Evolutionary conservation across 2,329 filamentous ascomycete species (phyloP).

Genomic region (Hymenoscyphus fructigenus): DNA sequence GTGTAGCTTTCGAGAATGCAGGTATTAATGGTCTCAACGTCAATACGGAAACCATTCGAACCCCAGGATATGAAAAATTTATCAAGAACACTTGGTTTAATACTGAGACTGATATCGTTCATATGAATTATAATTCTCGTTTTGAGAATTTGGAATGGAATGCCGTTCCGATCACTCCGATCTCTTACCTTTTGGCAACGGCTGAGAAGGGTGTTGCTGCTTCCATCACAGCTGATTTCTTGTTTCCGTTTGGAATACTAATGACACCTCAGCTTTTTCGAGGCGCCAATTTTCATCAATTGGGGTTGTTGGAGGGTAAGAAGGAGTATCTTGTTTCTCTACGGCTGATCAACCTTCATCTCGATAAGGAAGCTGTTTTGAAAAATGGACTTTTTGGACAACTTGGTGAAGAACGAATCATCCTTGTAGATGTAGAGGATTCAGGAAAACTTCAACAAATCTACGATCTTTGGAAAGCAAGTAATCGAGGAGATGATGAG

Average conservation of each 20-base stretch:
- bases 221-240: neutral
- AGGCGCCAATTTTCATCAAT: neutral
- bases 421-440: neutral
- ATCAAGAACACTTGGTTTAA: neutral
- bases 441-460: neutral
- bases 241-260: neutral
- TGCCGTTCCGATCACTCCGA: neutral
- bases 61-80: neutral
- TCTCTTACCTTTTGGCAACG: neutral
- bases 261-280: neutral
- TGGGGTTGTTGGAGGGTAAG: neutral
- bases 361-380: neutral
- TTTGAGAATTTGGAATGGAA: neutral
- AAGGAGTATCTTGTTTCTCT: neutral
- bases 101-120: neutral
- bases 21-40: neutral
- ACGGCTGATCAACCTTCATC: neutral
- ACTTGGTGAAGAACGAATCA: neutral
- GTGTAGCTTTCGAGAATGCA: neutral
- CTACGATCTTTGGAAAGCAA: neutral
- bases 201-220: neutral
- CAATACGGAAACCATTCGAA: neutral
- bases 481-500: neutral
- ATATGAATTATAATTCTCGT: neutral
- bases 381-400: neutral